Conservation (phyloP, 2,329 filamentous ascomycete species). For the Drechslerella coelobrocha region DNA sequence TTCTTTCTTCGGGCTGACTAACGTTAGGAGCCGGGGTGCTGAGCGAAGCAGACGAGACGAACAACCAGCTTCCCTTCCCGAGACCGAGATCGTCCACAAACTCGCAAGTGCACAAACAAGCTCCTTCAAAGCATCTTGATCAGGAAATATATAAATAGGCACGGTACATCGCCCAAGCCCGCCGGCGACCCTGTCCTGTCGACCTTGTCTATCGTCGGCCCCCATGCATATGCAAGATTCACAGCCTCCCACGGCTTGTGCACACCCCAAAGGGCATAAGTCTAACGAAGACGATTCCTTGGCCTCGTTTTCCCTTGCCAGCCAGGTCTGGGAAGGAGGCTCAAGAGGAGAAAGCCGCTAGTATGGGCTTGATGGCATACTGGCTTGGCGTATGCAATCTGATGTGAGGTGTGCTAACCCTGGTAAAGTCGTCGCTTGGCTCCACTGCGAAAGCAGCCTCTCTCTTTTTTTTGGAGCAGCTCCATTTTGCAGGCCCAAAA, state of each 20-base stretch:
- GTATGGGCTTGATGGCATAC: background rate
- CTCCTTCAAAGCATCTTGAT: background rate
- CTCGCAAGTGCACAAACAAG: background rate
- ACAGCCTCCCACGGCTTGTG: constrained; percentile 14
- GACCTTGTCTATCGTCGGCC: background rate
- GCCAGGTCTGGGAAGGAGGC: background rate
- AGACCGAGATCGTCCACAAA: no score
- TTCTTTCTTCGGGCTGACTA: background rate
- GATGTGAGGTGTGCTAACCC: no score
- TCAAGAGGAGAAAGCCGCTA: no score
- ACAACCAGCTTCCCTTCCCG: no score
- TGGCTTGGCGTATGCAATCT: background rate
- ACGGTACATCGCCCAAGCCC: no score
- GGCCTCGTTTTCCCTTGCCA: background rate
- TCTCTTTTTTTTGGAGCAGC: no score
- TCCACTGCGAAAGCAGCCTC: no score
- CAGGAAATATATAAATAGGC: background rate
- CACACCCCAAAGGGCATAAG: background rate
- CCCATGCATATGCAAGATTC: constrained; percentile 15
- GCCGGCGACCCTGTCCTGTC: no score
- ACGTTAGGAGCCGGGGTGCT: background rate
- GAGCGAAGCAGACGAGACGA: no score
- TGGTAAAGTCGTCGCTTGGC: no score
- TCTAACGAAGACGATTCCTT: no score
- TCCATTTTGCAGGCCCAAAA: no score